Conservation (phyloP, 2,329 filamentous ascomycete genomes). For the Penicillium brevicompactum region DNA sequence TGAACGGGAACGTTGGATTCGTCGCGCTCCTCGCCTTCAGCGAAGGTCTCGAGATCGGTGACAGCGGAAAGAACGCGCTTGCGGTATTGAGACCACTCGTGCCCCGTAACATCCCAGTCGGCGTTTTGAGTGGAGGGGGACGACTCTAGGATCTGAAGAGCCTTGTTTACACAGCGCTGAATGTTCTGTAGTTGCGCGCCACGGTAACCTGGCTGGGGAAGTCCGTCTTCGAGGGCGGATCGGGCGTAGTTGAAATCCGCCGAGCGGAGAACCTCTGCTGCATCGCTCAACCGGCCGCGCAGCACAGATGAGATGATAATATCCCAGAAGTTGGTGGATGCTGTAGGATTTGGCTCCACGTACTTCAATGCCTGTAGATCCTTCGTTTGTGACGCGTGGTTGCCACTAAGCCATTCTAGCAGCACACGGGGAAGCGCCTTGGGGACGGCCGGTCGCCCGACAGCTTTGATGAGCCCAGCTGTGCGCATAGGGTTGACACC, state of each 20-base stretch:
- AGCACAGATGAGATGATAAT: conserved; percentile 73
- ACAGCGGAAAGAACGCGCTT: conserved; percentile 70
- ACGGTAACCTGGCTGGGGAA: conserved; percentile 68
- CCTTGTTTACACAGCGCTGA: conserved; percentile 68
- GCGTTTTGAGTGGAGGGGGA: conserved; percentile 67
- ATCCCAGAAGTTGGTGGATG: conserved; percentile 82
- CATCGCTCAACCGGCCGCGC: conserved; percentile 71
- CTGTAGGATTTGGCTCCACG: conserved; percentile 71
- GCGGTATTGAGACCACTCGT: conserved; percentile 83
- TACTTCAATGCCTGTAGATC: conserved; percentile 67
- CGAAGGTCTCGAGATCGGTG: conserved; percentile 72
- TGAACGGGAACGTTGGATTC: conserved; percentile 41
- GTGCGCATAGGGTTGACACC: conserved; percentile 27
- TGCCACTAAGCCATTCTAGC: conserved; percentile 77
- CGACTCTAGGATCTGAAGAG: conserved; percentile 68
- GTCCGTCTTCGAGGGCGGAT: conserved; percentile 63
- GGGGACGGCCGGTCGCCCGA: conserved; percentile 28
- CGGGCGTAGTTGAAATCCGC: conserved; percentile 79
- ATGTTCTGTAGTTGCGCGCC: conserved; percentile 78
- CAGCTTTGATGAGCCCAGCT: conserved; percentile 32
- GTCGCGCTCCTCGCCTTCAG: conserved; percentile 68
- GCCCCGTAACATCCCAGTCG: conserved; percentile 81
- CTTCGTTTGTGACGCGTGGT: conserved; percentile 71
- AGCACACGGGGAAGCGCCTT: conserved; percentile 71
- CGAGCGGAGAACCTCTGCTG: conserved; percentile 67